Evolutionary conservation across 2,329 filamentous ascomycete species (phyloP).

Genomic region (Elsinoe perseae): DNA sequence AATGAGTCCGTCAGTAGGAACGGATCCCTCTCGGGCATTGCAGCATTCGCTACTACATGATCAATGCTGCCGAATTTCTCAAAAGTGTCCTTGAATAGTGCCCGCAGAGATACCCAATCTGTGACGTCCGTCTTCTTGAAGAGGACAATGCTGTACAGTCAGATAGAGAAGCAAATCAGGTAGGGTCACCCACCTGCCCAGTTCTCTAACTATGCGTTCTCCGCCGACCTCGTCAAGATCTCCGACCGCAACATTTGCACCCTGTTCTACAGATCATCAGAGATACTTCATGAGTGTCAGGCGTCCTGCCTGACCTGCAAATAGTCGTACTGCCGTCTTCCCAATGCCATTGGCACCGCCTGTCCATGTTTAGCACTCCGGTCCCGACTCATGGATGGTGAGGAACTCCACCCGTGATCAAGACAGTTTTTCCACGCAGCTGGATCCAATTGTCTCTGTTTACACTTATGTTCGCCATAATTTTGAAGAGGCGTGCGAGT

Average conservation of each 20-base stretch:
- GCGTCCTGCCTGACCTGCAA: neutral
- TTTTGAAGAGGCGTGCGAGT: too few relatives aligned
- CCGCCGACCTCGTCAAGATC: neutral
- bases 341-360: constrained; percentile 4
- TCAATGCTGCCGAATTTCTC: constrained; percentile 1
- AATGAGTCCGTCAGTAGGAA: constrained; percentile 4
- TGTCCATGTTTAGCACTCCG: neutral
- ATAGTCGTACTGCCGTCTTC: neutral
- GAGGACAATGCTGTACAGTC: neutral
- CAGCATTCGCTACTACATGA: constrained; percentile 4
- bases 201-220: neutral
- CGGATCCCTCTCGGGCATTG: constrained; percentile 2
- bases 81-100: neutral
- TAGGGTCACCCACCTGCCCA: neutral
- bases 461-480: neutral
- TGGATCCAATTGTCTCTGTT: neutral
- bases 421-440: neutral
- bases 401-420: constrained; percentile 4
- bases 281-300: neutral
- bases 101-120: neutral
- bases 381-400: neutral
- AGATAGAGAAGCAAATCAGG: neutral
- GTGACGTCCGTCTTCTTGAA: neutral
- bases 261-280: neutral
- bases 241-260: constrained; percentile 1